phyloP scores from a whole-genome alignment of 805 yeast species.

The Candida tammaniensis region DNA sequence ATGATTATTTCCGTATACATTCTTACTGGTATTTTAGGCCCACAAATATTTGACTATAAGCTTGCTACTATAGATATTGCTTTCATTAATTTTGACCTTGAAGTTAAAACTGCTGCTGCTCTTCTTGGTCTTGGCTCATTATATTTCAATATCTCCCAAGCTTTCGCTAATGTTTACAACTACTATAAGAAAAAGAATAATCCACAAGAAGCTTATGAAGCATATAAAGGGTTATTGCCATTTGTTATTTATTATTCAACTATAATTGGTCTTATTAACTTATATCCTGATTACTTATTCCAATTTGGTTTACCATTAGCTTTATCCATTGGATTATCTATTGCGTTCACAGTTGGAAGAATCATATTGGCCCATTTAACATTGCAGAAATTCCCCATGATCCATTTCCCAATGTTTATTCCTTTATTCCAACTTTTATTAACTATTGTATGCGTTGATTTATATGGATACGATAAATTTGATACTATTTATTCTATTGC shows the following conservation, averaged over 20 bases:
- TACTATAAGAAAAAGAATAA: constrained; percentile 35
- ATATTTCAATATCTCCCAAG: constrained; percentile 65
- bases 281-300: constrained; percentile 51
- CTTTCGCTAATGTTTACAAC: constrained; percentile 55
- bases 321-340: constrained; percentile 66
- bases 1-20: constrained; percentile 54
- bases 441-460: constrained; percentile 29
- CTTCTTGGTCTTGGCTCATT: constrained; percentile 53
- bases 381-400: constrained; percentile 68
- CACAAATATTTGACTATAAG: constrained; percentile 57
- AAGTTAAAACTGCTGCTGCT: constrained; percentile 20
- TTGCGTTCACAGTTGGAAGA: constrained; percentile 88
- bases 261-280: constrained; percentile 44
- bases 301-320: constrained; percentile 53
- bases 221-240: constrained; percentile 61
- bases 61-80: constrained; percentile 31
- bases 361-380: constrained; percentile 87
- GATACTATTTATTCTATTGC: constrained; percentile 49
- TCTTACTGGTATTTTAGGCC: constrained; percentile 68
- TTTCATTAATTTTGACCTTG: constrained; percentile 19
- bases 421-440: constrained; percentile 51
- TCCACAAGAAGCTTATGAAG: constrained; percentile 38
- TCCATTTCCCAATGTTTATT: constrained; percentile 67
- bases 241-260: constrained; percentile 54
- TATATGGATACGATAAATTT: constrained; percentile 38